Conservation (phyloP, 1,284 basidiomycete genomes). For the Cryptococcus sp. region DNA sequence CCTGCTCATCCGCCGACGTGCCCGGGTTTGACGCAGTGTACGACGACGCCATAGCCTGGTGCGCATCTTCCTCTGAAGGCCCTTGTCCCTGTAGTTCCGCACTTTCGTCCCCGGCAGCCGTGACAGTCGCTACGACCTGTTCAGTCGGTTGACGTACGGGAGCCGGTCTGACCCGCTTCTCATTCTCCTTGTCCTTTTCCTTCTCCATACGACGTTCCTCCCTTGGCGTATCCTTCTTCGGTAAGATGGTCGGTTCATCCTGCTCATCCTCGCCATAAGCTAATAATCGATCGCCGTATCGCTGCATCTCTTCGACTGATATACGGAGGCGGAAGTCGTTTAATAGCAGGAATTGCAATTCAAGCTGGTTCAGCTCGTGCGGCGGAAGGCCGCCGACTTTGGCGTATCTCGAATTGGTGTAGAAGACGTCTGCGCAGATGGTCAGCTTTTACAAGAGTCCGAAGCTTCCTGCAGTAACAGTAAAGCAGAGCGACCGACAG, state of each 20-base stretch:
- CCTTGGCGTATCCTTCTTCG: too few relatives aligned
- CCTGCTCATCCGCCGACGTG: background rate
- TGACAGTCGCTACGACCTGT: background rate
- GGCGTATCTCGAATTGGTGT: conserved; percentile 98
- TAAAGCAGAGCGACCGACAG: background rate
- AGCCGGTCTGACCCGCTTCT: too few relatives aligned
- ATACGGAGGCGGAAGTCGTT: conserved; percentile 94
- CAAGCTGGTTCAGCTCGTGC: conserved; percentile 91
- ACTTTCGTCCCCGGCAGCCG: background rate
- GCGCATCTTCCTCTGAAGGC: too few relatives aligned
- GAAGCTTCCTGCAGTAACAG: background rate
- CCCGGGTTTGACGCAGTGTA: too few relatives aligned
- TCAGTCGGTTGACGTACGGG: too few relatives aligned
- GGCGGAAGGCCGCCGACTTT: conserved; percentile 96
- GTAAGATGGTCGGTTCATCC: conserved; percentile 5
- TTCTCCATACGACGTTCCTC: too few relatives aligned
- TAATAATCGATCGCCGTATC: conserved; percentile 84
- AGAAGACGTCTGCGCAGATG: conserved; percentile 75
- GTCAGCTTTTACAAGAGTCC: background rate
- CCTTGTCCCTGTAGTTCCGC: too few relatives aligned
- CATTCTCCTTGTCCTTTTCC: too few relatives aligned
- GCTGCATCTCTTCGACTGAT: conserved; percentile 86
- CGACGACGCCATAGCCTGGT: too few relatives aligned
- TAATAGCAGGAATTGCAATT: conserved; percentile 92
- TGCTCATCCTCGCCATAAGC: conserved; percentile 55